phyloP scores from a whole-genome alignment of 345 rosid genomes.

The Lumnitzera littorea region DNA sequence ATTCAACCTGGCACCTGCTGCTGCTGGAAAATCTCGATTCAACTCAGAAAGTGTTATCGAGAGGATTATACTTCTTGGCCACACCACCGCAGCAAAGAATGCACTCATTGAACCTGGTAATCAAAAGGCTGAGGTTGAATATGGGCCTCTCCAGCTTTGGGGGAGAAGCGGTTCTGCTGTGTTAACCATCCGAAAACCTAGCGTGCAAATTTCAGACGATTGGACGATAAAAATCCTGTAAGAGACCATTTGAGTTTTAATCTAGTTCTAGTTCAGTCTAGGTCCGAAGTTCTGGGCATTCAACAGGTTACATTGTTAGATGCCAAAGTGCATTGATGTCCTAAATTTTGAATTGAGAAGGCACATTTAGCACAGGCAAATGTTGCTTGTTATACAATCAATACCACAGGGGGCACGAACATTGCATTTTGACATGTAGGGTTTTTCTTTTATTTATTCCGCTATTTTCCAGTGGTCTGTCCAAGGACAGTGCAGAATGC shows the following conservation, averaged over 20 bases:
- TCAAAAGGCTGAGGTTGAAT: slow-evolving; percentile 47
- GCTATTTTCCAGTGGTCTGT: no score
- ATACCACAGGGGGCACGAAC: no score
- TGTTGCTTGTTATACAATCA: no score
- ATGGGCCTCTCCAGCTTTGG: slow-evolving; percentile 52
- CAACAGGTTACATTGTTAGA: no score
- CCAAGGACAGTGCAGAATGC: no score
- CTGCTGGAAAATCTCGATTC: slow-evolving; percentile 32
- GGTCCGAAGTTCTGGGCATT: no score
- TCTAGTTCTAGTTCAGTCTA: background rate
- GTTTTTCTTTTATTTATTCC: no score
- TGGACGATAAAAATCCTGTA: slow-evolving; percentile 73
- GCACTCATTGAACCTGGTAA: slow-evolving; percentile 69
- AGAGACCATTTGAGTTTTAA: slow-evolving; percentile 6
- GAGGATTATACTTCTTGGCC: slow-evolving; percentile 76
- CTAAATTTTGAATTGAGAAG: no score
- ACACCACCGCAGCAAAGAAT: slow-evolving; percentile 31
- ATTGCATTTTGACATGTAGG: no score
- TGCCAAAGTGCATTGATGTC: no score
- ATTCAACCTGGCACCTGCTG: slow-evolving; percentile 25
- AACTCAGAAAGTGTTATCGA: slow-evolving; percentile 54
- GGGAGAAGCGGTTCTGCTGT: slow-evolving; percentile 35
- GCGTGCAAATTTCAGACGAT: slow-evolving; percentile 61
- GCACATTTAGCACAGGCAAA: no score
- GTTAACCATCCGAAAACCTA: slow-evolving; percentile 76